Evolutionary conservation across 2,329 filamentous ascomycete species (phyloP).

Genomic region (Alternaria gansuensis): DNA sequence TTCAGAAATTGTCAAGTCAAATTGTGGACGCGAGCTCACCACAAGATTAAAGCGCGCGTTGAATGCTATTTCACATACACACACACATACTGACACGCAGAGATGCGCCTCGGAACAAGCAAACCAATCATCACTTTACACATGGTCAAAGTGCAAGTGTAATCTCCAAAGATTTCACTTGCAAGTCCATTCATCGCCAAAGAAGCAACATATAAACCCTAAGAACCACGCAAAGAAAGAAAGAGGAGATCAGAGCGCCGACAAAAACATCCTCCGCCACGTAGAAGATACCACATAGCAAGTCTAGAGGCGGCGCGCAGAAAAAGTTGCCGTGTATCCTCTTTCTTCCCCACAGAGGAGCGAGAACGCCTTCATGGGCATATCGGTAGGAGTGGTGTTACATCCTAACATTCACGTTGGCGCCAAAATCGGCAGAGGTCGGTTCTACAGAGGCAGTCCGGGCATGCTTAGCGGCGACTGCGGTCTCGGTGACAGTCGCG

Average conservation of each 20-base stretch:
- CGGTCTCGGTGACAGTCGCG: background rate
- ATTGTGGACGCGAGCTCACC: background rate
- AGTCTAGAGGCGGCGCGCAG: too few relatives aligned
- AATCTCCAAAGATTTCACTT: background rate
- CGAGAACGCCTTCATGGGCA: slow-evolving; percentile 1
- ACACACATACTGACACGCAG: too few relatives aligned
- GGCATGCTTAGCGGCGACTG: too few relatives aligned
- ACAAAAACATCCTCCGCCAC: too few relatives aligned
- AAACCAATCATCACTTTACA: background rate
- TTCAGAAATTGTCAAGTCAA: too few relatives aligned
- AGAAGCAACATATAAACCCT: background rate
- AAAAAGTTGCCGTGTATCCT: too few relatives aligned
- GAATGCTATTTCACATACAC: too few relatives aligned
- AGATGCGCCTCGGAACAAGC: too few relatives aligned
- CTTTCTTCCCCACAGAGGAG: background rate
- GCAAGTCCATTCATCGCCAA: too few relatives aligned
- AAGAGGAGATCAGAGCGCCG: too few relatives aligned
- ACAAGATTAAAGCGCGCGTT: too few relatives aligned
- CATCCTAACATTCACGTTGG: background rate
- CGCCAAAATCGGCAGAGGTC: background rate
- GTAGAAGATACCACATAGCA: too few relatives aligned
- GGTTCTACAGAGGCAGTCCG: background rate
- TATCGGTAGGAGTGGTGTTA: background rate
- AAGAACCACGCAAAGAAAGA: background rate
- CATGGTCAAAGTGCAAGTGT: background rate